Base-by-base conservation (phyloP, 2,329 filamentous ascomycete genomes). In the Podosphaera aphanis region DNA sequence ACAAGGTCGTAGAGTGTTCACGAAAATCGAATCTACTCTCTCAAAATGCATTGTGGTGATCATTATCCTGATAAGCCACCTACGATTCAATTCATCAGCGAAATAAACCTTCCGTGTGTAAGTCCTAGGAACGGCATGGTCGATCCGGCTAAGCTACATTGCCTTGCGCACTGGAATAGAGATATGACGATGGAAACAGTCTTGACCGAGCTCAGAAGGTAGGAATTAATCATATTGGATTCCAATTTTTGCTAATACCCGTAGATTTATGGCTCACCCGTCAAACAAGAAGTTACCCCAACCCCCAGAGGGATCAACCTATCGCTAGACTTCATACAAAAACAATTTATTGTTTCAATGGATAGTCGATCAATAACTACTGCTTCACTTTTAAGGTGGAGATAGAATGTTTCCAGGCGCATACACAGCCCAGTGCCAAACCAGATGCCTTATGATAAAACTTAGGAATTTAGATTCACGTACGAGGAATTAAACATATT, bases 21-120 rank as follows among this genome's bases (percentile, higher is more conserved):
- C 62, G 90, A 98, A 70, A 98, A 98, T 66, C 82, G 90, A 58
- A 98, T 98, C 66, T 98, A 98, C 71, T 92, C 84, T 55, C 73
- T 98, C 57, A 92, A 88, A 64, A 93, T 98, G 67, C 80, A 93
- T 67, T 98, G 90, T 67, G 86, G 85, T 50, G 70, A 77, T 43
- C 69, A 82, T 48, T 98, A 98, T 62, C 90, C 90, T 45, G 85
- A 93, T 61, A 68, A 74, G 50, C 90, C 90, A 40, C 90, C 90
- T 0, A 77, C 79, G 44, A 83, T 98, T 57, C 78, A 88, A 58
- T 98, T 98, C 64, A 77, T 90, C 56, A 93, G 82, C 57, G 82
- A 84, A 63, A 79, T 98, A 66, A 94, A 95, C 66, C 73, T 95
- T n/a, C 90, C 90, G 21, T 93, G 88, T 58, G 90, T 98, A 45